Conservation (phyloP, 2,329 filamentous ascomycete species). For the Talaromyces verruculosus region DNA sequence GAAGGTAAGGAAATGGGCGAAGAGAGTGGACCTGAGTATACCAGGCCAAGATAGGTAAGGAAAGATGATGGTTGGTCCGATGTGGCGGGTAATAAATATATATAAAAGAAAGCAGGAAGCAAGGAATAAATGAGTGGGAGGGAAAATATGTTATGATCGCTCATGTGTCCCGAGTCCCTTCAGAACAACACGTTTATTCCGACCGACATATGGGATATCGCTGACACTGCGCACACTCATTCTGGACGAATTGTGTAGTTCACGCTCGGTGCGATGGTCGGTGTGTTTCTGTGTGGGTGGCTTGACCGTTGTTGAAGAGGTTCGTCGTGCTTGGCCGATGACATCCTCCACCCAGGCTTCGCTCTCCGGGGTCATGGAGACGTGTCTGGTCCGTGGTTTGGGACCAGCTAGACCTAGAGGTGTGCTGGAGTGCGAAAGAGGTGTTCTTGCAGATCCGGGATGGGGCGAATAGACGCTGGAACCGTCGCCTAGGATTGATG, state of each 20-base stretch:
- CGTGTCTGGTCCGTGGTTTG: conserved; percentile 40
- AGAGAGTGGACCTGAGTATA: background rate
- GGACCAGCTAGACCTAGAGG: conserved; percentile 50
- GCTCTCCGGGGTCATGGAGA: conserved; percentile 46
- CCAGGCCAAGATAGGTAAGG: background rate
- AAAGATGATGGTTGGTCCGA: background rate
- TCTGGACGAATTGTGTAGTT: conserved; percentile 31
- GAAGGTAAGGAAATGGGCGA: background rate
- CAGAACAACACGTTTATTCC: conserved; percentile 41
- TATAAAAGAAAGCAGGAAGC: conserved; percentile 9
- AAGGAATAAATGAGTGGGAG: background rate
- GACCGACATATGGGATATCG: conserved; percentile 38
- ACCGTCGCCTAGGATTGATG: conserved; percentile 31
- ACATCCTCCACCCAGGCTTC: conserved; percentile 51
- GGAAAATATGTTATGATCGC: conserved; percentile 24
- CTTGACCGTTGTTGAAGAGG: conserved; percentile 35
- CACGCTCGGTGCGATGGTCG: conserved; percentile 22
- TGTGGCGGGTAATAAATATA: background rate
- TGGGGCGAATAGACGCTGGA: conserved; percentile 28
- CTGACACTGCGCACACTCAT: conserved; percentile 35
- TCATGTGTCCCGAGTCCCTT: conserved; percentile 33
- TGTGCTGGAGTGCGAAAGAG: conserved; percentile 27
- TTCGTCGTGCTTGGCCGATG: conserved; percentile 45
- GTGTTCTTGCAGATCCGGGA: conserved; percentile 29
- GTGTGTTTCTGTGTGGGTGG: conserved; percentile 28